These are phyloP conservation scores for Penicillium sclerotiorum DNA, from an alignment of 2,329 filamentous ascomycete genomes.

Conservation along the genomic window DNA sequence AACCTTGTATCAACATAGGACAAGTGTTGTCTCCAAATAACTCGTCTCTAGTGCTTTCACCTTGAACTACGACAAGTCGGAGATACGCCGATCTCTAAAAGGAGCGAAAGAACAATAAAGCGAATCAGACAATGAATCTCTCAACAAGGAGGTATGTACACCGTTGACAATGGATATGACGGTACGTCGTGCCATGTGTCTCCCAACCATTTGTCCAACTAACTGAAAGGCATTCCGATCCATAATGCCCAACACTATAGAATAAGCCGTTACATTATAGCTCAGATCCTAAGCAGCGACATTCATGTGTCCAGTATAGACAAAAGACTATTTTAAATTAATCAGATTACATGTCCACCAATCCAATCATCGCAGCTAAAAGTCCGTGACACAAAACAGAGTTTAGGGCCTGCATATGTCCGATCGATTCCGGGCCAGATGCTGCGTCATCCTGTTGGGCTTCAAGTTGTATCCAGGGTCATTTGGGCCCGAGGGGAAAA, in stretches of 20 bases:
- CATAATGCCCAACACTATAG: background rate
- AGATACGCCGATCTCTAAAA: too few relatives aligned
- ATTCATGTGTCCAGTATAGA: too few relatives aligned
- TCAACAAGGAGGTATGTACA: background rate
- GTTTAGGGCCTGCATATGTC: constrained; percentile 6
- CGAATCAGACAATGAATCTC: background rate
- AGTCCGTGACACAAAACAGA: background rate
- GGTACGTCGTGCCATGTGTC: constrained; percentile 2
- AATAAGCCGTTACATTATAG: background rate
- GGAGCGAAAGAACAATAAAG: too few relatives aligned
- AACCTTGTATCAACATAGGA: background rate
- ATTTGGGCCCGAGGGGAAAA: background rate
- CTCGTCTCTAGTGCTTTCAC: background rate
- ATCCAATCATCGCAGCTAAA: background rate
- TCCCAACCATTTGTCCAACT: background rate
- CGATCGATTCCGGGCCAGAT: constrained; percentile 12
- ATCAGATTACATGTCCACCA: background rate
- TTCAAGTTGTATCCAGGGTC: background rate
- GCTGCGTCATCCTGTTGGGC: constrained; percentile 7
- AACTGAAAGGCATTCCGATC: background rate
- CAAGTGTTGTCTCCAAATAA: background rate
- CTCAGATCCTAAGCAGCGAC: background rate
- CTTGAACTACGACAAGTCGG: too few relatives aligned
- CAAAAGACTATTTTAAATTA: too few relatives aligned
- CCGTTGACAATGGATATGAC: too few relatives aligned